These are phyloP conservation scores for Arthroderma uncinatum DNA, from an alignment of 2,329 filamentous ascomycete species.

Conservation along the genomic window DNA sequence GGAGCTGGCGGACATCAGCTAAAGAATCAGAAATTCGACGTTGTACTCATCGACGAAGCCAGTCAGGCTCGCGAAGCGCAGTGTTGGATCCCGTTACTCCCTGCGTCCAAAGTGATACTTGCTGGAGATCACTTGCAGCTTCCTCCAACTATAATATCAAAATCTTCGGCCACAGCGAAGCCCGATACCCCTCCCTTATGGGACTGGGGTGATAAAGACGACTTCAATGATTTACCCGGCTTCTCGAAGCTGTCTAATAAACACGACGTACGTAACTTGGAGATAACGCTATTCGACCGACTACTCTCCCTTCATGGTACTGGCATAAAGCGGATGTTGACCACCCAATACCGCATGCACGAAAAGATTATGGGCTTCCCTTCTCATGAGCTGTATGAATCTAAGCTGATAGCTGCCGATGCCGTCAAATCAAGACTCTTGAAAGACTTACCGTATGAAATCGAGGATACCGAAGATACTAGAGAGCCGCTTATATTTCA, in stretches of 20 bases:
- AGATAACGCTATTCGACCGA: conserved; percentile 87
- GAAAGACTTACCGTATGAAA: conserved; percentile 63
- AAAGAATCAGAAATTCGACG: conserved; percentile 70
- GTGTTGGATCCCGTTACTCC: conserved; percentile 84
- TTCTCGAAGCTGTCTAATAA: conserved; percentile 20
- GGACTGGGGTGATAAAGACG: conserved; percentile 39
- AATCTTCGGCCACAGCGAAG: conserved; percentile 28
- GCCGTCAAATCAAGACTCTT: conserved; percentile 64
- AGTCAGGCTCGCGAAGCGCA: conserved; percentile 93
- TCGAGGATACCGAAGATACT: conserved; percentile 75
- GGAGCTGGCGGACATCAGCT: conserved; percentile 80
- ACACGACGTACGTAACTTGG: conserved; percentile 45
- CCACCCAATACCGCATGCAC: conserved; percentile 97
- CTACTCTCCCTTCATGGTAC: conserved; percentile 70
- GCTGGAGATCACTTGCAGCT: conserved; percentile 92
- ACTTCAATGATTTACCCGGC: conserved; percentile 17
- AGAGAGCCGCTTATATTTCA: conserved; percentile 81
- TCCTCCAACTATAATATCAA: conserved; percentile 84
- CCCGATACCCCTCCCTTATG: conserved; percentile 13
- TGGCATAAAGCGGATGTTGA: conserved; percentile 85
- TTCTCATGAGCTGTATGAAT: conserved; percentile 76
- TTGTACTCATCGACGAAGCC: conserved; percentile 91
- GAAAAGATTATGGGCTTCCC: conserved; percentile 91
- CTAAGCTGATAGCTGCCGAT: conserved; percentile 68
- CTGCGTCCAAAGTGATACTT: conserved; percentile 71